A percentile compares a stretch with the other conserved stretches of the same genome.
Evolutionary conservation across 306 rosid species (phyloP).

Genomic region (Trichosanthes truncata): DNA sequence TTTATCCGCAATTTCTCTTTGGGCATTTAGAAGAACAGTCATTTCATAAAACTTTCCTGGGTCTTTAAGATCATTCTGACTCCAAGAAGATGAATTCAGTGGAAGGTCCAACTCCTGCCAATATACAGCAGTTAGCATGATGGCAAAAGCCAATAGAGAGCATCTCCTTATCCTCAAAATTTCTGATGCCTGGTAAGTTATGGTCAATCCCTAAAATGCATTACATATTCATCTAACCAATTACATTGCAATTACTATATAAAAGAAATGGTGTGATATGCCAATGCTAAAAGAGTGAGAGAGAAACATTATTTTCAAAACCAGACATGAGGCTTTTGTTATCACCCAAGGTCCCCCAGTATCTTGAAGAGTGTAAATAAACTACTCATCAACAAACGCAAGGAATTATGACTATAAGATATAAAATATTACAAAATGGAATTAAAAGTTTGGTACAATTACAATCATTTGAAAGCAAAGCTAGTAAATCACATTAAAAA

Average conservation of each 20-base stretch:
- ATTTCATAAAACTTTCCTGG: conserved; percentile 76
- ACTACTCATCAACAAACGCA: neutral
- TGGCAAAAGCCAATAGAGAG: neutral
- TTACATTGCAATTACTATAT: neutral
- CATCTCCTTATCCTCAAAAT: neutral
- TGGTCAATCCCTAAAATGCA: neutral
- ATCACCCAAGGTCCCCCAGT: neutral
- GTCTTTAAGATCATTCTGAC: conserved; percentile 72
- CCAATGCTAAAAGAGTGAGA: neutral
- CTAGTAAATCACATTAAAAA: neutral
- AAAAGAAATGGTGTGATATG: neutral
- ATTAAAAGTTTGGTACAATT: neutral
- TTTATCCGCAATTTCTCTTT: conserved; percentile 83
- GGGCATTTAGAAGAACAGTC: conserved; percentile 92
- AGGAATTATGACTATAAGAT: neutral
- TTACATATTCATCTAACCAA: neutral
- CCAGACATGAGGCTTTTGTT: neutral
- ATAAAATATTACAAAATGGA: neutral
- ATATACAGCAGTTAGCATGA: conserved; percentile 27
- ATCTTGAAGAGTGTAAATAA: neutral
- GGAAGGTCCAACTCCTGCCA: conserved; percentile 87
- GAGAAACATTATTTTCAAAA: neutral
- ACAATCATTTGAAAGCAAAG: neutral
- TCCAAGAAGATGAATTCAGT: conserved; percentile 81
- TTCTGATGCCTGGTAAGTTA: neutral